Conservation (phyloP, 73 alveolate species). For the Paraurostyla sp. region DNA sequence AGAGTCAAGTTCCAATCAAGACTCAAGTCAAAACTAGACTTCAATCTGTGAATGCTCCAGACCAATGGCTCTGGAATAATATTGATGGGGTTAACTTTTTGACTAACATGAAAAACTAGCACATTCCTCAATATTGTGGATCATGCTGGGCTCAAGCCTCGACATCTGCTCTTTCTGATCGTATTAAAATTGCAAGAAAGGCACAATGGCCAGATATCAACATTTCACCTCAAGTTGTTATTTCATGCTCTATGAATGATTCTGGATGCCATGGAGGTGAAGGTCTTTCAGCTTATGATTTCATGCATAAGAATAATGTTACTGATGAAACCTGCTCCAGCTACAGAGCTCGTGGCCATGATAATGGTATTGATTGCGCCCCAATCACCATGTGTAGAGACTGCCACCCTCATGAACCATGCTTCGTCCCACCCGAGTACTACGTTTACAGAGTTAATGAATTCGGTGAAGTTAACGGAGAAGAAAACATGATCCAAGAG, state of each 20-base stretch:
- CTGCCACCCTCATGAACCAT: conserved; percentile 77
- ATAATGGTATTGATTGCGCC: conserved; percentile 87
- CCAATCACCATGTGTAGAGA: conserved; percentile 73
- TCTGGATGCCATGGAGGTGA: conserved; percentile 92
- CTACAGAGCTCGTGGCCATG: conserved; percentile 86
- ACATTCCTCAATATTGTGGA: conserved; percentile 96
- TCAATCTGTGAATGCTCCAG: conserved; percentile 63
- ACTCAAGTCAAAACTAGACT: conserved; percentile 12
- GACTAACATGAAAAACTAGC: conserved; percentile 91
- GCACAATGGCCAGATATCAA: conserved; percentile 92
- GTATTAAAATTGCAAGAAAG: conserved; percentile 93
- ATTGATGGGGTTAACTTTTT: conserved; percentile 89
- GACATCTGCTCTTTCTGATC: conserved; percentile 91
- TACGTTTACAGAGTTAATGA: conserved; percentile 74
- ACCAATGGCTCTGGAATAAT: conserved; percentile 80
- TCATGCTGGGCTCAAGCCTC: conserved; percentile 98
- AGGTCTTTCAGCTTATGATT: conserved; percentile 82
- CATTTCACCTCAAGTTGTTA: conserved; percentile 86
- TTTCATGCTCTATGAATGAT: conserved; percentile 85
- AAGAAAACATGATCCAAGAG: conserved; percentile 91
- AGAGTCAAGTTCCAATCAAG: neutral
- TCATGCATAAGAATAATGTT: conserved; percentile 78
- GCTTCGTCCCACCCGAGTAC: conserved; percentile 80
- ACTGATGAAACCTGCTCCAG: conserved; percentile 90
- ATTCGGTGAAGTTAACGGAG: conserved; percentile 82